Base-by-base conservation (phyloP, 306 rosid species). In the Quillaja saponaria region DNA sequence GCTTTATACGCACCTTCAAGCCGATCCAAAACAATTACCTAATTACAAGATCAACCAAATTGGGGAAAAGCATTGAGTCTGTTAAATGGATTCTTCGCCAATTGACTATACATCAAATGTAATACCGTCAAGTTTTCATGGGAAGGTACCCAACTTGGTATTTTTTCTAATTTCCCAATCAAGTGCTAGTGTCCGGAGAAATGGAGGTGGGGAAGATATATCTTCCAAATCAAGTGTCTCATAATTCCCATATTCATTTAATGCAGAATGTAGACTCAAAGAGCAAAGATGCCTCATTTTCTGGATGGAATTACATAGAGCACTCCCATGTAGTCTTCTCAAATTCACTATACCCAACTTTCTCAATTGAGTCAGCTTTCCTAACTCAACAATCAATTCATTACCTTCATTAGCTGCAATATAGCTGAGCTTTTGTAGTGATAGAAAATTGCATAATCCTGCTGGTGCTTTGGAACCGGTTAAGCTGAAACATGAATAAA, bases 111-210 rank as follows among this genome's bases (percentile, higher is more conserved):
- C n/a, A 72, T 71, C 13, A 76, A 20, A 19, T 17, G 57, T 9
- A 81, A 42, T 39, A 52, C 48, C 19, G 12, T 64, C 41, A 73
- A 37, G 20, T 55, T 38, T 4, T 57, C 71, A 28, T 72, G 80
- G 64, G 65, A 37, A 46, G 67, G 50, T n/a, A 76, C 62, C 85
- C 80, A 76, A 17, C 40, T 48, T 0, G 80, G 85, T 21, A 76
- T 35, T 16, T 38, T 50, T 1, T 72, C 77, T 10, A 80, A 10
- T 2, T 46, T 60, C 18, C 85, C 82, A 48, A 46, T 17, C 66
- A 81, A 51, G 55, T 28, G n/a, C n/a, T n/a, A n/a, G 69, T 12
- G 73, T 68, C 64, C 82, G 61, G 31, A 64, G 69, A 46, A 78
- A 76, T 34, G 13, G 61, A 0, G 82, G 85, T 31, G 76, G 47